A percentile compares a stretch with the other conserved stretches of the same genome.
phyloP scores from a whole-genome alignment of 768 basidiomycete genomes.

The Pilatotrama ljubarskyi region DNA sequence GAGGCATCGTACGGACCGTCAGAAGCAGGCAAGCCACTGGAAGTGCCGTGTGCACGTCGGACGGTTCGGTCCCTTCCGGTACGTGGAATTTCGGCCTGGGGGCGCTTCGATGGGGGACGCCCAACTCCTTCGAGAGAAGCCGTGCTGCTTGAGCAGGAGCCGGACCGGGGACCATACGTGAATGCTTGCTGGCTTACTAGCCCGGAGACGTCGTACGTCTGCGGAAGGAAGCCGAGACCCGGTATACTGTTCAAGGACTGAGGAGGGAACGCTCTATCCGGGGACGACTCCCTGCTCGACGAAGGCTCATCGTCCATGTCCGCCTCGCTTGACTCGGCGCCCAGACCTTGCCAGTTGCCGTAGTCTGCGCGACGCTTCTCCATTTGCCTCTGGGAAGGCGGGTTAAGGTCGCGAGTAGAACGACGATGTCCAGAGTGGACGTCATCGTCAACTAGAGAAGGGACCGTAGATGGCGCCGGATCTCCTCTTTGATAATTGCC shows the following conservation, averaged over 20 bases:
- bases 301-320: slow-evolving; percentile 1
- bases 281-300: slow-evolving; percentile 17
- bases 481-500: background rate
- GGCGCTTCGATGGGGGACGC: background rate
- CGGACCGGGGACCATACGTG: background rate
- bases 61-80: background rate
- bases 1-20: background rate
- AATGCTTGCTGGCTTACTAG: background rate
- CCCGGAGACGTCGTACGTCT: background rate
- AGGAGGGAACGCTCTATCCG: background rate
- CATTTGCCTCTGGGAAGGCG: background rate
- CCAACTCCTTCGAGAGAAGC: background rate
- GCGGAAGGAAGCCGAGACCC: background rate
- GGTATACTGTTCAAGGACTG: background rate
- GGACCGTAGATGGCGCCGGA: background rate
- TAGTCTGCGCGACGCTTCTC: slow-evolving; percentile 10
- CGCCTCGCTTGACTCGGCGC: slow-evolving; percentile 13
- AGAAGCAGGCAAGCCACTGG: background rate
- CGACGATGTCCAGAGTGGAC: background rate
- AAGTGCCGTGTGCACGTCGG: background rate
- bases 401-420: slow-evolving; percentile 5
- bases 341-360: slow-evolving; percentile 14
- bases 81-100: background rate
- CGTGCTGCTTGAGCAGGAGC: background rate
- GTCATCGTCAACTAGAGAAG: background rate